Evolutionary conservation across 2,329 filamentous ascomycete species (phyloP), one percentile per base, ranked within the genome.

Genomic region (Cercospora nicotianae): DNA sequence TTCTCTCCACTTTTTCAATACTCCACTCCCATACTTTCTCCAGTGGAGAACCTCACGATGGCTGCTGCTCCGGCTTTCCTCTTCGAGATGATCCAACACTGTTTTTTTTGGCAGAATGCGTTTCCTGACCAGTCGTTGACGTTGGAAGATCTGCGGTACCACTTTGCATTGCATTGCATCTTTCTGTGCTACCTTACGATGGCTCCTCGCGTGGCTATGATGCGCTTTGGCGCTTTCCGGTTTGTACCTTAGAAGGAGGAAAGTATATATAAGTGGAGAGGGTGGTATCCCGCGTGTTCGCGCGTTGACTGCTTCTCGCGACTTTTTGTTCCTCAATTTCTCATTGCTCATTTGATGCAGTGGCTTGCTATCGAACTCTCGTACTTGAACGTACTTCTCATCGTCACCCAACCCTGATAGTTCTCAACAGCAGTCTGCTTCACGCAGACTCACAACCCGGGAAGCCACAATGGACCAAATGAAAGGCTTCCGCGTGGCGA

Each of bases 401-500:
- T 23, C 2, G 0, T 6, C 16, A 8, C 16, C 3, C n/a, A 18
- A 13, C 0, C 53, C 23, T 57, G 53, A 59, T 8, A 1, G 1
- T 5, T 33, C 55, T 33, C 12, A 1, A 7, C n/a, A 13, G 61
- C 16, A 23, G 33, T 58, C 48, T 64, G 62, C 62, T 23, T 23
- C 62, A 6, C 36, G 55, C 55, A 58, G 55, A 33, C 53, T 30
- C 59, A 8, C 26, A 26, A 16, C n/a, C 12, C 36, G 10, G 13
- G 2, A 30, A 63, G 5, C 33, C 61, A 57, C 13, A 2, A 74
- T 74, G 72, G 72, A 74, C 65, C 73, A 73, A 69, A 63, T 74
- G 59, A 64, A 20, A n/a, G 72, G 72, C 20, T 73, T 68, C 42
- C 72, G 74, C 51, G 67, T 77, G 9, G 75, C 75, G 16, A 59